Evolutionary conservation across 257 asterid genomes (phyloP).

Genomic region (Solanum rostratum): DNA sequence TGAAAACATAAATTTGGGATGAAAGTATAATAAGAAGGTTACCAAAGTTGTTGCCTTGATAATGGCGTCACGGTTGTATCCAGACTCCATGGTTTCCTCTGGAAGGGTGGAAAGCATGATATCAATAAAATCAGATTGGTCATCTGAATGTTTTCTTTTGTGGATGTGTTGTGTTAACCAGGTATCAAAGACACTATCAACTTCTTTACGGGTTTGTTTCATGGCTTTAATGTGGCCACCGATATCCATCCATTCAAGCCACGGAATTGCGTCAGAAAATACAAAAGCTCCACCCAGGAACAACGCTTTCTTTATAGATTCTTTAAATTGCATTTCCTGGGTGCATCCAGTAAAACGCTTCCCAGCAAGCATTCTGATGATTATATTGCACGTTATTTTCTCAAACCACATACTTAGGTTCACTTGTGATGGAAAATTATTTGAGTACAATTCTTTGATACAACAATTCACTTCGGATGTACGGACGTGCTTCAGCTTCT

Average conservation of each 20-base stretch:
- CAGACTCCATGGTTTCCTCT: constrained; percentile 11
- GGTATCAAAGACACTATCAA: constrained; percentile 25
- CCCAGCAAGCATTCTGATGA: constrained; percentile 27
- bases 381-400: constrained; percentile 27
- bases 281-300: constrained; percentile 39
- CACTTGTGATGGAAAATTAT: not conserved
- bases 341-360: constrained; percentile 8
- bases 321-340: constrained; percentile 17
- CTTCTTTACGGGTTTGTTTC: constrained; percentile 22
- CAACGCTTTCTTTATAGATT: constrained; percentile 25
- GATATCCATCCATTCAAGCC: constrained; percentile 46
- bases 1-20: not conserved
- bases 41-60: constrained; percentile 51
- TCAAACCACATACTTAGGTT: constrained; percentile 26
- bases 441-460: constrained; percentile 14
- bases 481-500: constrained; percentile 26
- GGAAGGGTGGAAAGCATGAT: constrained; percentile 32
- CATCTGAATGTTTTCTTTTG: not conserved
- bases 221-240: constrained; percentile 39
- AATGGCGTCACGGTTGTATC: constrained; percentile 20
- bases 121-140: constrained; percentile 31
- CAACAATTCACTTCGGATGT: constrained; percentile 19
- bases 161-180: constrained; percentile 39
- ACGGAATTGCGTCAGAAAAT: constrained; percentile 43
- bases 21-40: not conserved